phyloP scores from a whole-genome alignment of 2,329 filamentous ascomycete genomes.

The Fusarium robinianum region DNA sequence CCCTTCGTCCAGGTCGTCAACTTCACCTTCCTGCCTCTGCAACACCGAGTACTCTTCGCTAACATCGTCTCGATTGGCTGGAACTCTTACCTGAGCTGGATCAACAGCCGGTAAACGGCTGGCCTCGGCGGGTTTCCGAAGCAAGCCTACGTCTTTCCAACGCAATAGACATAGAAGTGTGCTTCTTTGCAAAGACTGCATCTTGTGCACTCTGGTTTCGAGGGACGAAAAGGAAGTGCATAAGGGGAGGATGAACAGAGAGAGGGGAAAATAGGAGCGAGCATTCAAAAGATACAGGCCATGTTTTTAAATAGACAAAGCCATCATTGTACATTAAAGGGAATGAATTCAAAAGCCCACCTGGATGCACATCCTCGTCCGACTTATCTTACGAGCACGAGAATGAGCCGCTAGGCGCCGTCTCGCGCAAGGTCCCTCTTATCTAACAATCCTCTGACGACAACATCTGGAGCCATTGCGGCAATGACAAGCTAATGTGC shows the following conservation, averaged over 20 bases:
- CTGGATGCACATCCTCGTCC: constrained; percentile 11
- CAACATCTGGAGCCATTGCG: constrained; percentile 7
- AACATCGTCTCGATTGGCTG: constrained; percentile 75
- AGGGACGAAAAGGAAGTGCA: constrained; percentile 17
- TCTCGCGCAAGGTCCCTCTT: no score
- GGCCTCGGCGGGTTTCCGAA: neutral
- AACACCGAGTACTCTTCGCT: constrained; percentile 83
- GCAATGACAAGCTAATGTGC: neutral
- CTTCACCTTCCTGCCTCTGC: constrained; percentile 83
- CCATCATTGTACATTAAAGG: constrained; percentile 18
- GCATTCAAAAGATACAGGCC: constrained; percentile 4
- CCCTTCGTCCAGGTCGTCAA: constrained; percentile 83
- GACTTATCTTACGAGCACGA: constrained; percentile 20
- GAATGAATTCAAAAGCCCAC: constrained; percentile 15
- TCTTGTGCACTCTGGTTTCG: constrained; percentile 9
- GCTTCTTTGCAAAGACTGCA: constrained; percentile 9
- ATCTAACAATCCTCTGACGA: no score
- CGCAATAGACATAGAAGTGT: constrained; percentile 28
- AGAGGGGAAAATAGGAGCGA: constrained; percentile 8
- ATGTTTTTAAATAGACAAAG: constrained; percentile 22
- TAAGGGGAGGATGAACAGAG: neutral
- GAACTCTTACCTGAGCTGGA: constrained; percentile 67
- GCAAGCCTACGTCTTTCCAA: constrained; percentile 4
- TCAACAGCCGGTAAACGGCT: constrained; percentile 53
- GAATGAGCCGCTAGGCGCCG: constrained; percentile 22